Base-by-base conservation (phyloP, 306 rosid species). In the Lithocarpus polystachyus region DNA sequence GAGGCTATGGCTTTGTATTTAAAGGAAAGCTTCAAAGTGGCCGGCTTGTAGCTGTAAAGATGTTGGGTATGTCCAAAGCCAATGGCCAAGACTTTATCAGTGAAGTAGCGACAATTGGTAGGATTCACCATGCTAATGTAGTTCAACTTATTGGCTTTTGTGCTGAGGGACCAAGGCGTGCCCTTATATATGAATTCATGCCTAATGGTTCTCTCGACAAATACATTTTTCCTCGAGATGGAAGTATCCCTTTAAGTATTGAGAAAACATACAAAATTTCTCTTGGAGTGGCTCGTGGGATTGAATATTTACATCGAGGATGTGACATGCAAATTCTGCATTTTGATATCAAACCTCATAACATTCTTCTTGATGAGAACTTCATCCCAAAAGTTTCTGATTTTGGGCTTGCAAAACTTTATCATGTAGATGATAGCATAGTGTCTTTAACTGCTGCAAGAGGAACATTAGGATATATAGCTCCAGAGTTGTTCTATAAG, bases 11-110 rank as follows among this genome's bases (percentile, higher is more conserved):
- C 24, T 54, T 71, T 7, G 79, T 68, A 8, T 74, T 40, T 67
- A 76, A 71, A n/a, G 81, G 81, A 14, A 62, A 52, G 20, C 22
- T 77, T 24, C 60, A 18, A 22, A 82, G 85, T 19, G 82, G 79
- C 0, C 15, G 15, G 13, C 29, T 22, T 72, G 76, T 77, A 56
- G 82, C 79, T 3, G 2, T 82, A 40, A 82, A 77, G 68, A 43
- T 82, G 71, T 28, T 76, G 55, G 40, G 37, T 20, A 68, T 67
- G n/a, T 45, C 79, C 2, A 73, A 57, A 3, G 24, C 14, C 31
- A 73, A 77, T 15, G 79, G 86, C 4, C 82, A 82, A 65, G 79
- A 82, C 1, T 82, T 82, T 40, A 82, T 82, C 1, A 72, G 24
- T 14, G 78, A 79, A 61, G 78, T 72, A 14, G 75, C 48, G 17